These are phyloP conservation scores for Flammula alnicola DNA, from an alignment of 1,284 basidiomycete species.

Conservation along the genomic window DNA sequence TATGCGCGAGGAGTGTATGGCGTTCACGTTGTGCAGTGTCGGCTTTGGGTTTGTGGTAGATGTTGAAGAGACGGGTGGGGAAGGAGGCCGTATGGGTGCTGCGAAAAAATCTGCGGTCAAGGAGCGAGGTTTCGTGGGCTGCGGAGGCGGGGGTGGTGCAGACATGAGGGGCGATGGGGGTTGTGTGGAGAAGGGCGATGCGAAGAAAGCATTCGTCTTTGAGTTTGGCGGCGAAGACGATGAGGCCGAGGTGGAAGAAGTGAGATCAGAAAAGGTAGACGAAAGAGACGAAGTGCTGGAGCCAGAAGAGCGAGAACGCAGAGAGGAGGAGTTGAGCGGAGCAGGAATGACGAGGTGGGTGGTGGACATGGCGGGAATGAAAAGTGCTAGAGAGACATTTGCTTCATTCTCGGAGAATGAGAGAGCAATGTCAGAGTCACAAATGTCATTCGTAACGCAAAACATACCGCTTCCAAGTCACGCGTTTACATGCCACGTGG, in stretches of 20 bases:
- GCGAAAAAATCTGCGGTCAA: conserved; percentile 42
- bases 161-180: conserved; percentile 21
- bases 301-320: conserved; percentile 32
- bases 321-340: conserved; percentile 15
- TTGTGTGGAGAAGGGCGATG: conserved; percentile 43
- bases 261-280: conserved; percentile 39
- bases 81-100: conserved; percentile 31
- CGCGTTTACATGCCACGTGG: too few relatives aligned
- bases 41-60: conserved; percentile 12
- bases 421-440: too few relatives aligned
- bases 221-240: conserved; percentile 33
- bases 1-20: conserved; percentile 31
- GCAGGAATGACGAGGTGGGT: background rate
- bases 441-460: too few relatives aligned
- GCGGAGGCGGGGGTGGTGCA: conserved; percentile 5
- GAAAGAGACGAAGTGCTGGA: conserved; percentile 37
- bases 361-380: conserved; percentile 6
- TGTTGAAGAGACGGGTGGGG: conserved; percentile 24
- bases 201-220: conserved; percentile 49
- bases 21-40: too few relatives aligned
- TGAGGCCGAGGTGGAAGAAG: conserved; percentile 21
- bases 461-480: too few relatives aligned
- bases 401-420: too few relatives aligned
- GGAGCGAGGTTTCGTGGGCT: conserved; percentile 26
- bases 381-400: too few relatives aligned